Evolutionary conservation across 2,329 filamentous ascomycete genomes (phyloP).

Genomic region (Epicoccum sorghinum): DNA sequence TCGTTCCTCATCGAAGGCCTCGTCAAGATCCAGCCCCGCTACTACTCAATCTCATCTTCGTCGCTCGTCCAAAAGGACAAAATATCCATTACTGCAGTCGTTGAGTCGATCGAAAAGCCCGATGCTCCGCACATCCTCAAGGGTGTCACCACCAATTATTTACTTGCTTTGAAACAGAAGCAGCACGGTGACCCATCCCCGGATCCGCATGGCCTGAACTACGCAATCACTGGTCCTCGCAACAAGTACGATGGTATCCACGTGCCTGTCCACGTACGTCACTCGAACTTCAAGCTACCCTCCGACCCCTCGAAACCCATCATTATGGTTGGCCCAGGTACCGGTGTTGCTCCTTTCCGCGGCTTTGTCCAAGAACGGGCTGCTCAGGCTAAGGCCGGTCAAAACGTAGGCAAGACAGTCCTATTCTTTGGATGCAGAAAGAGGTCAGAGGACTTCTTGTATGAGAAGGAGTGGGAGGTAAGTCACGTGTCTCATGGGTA

Average conservation of each 20-base stretch:
- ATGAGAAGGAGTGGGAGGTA: constrained; percentile 91
- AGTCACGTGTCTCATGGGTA: constrained; percentile 44
- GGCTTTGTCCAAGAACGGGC: constrained; percentile 94
- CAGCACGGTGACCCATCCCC: constrained; percentile 87
- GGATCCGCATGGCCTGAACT: constrained; percentile 82
- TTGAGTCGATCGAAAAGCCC: constrained; percentile 81
- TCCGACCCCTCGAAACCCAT: constrained; percentile 93
- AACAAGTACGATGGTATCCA: constrained; percentile 98
- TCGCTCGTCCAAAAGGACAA: constrained; percentile 92
- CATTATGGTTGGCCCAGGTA: constrained; percentile 95
- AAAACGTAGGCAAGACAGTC: constrained; percentile 83
- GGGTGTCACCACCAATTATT: constrained; percentile 96
- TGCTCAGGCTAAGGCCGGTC: constrained; percentile 77
- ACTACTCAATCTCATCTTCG: constrained; percentile 99
- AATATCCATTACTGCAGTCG: constrained; percentile 93
- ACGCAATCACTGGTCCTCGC: constrained; percentile 84
- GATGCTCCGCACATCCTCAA: constrained; percentile 81
- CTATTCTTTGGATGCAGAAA: constrained; percentile 97
- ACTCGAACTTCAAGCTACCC: constrained; percentile 99
- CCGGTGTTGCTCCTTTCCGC: constrained; percentile 94
- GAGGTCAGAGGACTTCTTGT: constrained; percentile 87
- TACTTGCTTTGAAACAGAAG: constrained; percentile 93
- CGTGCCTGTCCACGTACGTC: constrained; percentile 92
- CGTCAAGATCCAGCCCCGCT: constrained; percentile 93
- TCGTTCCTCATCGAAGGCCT: constrained; percentile 93